These are phyloP conservation scores for Favolaschia claudopus DNA, from an alignment of 768 basidiomycete species.

Conservation along the genomic window DNA sequence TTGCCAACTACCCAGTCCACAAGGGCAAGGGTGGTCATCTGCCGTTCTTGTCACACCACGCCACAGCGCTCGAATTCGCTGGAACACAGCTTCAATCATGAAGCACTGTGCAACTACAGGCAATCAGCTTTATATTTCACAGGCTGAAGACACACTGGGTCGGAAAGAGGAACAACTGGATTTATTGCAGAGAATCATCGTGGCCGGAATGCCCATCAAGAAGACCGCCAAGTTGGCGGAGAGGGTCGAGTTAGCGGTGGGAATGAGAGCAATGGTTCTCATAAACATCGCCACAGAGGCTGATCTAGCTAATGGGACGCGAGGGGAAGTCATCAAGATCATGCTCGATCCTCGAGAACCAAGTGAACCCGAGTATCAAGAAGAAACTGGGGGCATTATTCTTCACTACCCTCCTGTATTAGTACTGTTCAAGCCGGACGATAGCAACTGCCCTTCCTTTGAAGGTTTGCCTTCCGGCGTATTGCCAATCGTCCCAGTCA, in stretches of 20 bases:
- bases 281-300: slow-evolving; percentile 15
- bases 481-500: slow-evolving; percentile 30
- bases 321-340: not conserved
- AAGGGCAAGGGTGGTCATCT: slow-evolving; percentile 37
- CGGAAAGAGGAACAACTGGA: slow-evolving; percentile 15
- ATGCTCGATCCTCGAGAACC: not conserved
- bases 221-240: slow-evolving; percentile 23
- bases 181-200: not conserved
- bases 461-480: slow-evolving; percentile 34
- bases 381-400: slow-evolving; percentile 11
- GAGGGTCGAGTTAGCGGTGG: slow-evolving; percentile 31
- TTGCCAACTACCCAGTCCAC: slow-evolving; percentile 34
- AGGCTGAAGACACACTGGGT: slow-evolving; percentile 35
- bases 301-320: slow-evolving; percentile 15
- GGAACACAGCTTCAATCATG: slow-evolving; percentile 41
- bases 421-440: slow-evolving; percentile 39
- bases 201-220: not conserved
- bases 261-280: slow-evolving; percentile 44
- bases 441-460: slow-evolving; percentile 27
- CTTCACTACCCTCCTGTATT: slow-evolving; percentile 40
- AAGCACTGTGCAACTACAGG: slow-evolving; percentile 30
- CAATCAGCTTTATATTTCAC: slow-evolving; percentile 32
- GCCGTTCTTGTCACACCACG: slow-evolving; percentile 46
- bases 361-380: not conserved
- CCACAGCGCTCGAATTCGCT: slow-evolving; percentile 40